Evolutionary conservation across 2,329 filamentous ascomycete genomes (phyloP).

Genomic region (Leptosphaerulina australis): DNA sequence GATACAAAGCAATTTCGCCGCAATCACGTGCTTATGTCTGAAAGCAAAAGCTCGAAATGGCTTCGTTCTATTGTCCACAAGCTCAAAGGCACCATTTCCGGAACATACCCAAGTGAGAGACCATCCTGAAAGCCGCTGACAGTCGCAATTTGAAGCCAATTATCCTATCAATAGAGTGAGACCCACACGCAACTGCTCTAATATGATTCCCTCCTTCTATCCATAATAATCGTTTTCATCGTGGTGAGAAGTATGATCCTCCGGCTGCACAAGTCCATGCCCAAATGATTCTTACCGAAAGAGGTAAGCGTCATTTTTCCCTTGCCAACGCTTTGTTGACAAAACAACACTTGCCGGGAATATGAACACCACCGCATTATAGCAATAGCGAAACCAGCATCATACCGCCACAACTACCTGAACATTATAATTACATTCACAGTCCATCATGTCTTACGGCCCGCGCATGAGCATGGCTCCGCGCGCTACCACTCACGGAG

Average conservation of each 20-base stretch:
- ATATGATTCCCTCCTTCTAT: too few species aligned
- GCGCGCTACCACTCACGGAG: constrained; percentile 42
- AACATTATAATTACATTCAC: background rate
- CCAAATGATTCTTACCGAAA: constrained; percentile 17
- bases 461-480: constrained; percentile 59
- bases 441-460: constrained; percentile 54
- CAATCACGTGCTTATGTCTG: too few species aligned
- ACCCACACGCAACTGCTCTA: too few species aligned
- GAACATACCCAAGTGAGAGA: too few species aligned
- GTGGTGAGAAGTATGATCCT: background rate
- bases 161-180: too few species aligned
- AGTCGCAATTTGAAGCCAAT: too few species aligned
- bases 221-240: too few species aligned
- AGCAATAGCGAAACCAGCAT: constrained; percentile 4
- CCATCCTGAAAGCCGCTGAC: too few species aligned
- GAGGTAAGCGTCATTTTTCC: constrained; percentile 15
- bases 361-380: constrained; percentile 6
- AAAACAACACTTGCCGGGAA: constrained; percentile 18
- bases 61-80: too few species aligned
- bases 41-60: too few species aligned
- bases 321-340: constrained; percentile 22
- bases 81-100: too few species aligned
- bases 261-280: background rate
- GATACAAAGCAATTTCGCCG: too few species aligned
- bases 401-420: background rate